A percentile compares a stretch with the other conserved stretches of the same genome.
Evolutionary conservation across 495 filamentous ascomycete genomes (phyloP).

Genomic region (Delitschia confertaspora): DNA sequence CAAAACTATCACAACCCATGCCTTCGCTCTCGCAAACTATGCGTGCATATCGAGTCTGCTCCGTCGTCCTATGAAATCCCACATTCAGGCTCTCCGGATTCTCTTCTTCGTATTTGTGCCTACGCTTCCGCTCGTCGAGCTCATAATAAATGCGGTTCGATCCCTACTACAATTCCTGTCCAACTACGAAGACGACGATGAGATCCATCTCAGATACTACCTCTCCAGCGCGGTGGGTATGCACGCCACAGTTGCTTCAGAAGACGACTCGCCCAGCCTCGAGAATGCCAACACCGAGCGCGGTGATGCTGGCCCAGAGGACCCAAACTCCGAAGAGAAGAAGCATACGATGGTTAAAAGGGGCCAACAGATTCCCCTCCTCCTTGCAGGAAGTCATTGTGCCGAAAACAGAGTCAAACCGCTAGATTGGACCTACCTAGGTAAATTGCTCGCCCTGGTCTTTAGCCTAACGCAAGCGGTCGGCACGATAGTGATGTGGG

Average conservation of each 20-base stretch:
- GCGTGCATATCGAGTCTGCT: conserved; percentile 3
- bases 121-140: conserved; percentile 13
- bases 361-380: conserved; percentile 3
- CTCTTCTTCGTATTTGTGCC: conserved; percentile 17
- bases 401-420: conserved; percentile 5
- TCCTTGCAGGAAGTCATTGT: conserved; percentile 5
- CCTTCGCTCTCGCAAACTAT: conserved; percentile 13
- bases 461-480: conserved; percentile 14
- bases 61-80: conserved; percentile 1
- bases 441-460: conserved; percentile 6
- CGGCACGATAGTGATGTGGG: conserved; percentile 16
- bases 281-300: neutral
- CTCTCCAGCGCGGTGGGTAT: conserved; percentile 9
- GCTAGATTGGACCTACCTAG: conserved; percentile 4
- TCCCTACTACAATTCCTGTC: conserved; percentile 8
- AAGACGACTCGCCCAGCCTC: conserved; percentile 4
- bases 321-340: too few relatives aligned
- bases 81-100: conserved; percentile 11
- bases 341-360: too few relatives aligned
- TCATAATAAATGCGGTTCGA: neutral
- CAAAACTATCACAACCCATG: conserved; percentile 14
- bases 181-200: conserved; percentile 19
- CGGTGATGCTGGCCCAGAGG: too few relatives aligned
- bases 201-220: conserved; percentile 10
- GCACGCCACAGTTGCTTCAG: conserved; percentile 1